phyloP scores from a whole-genome alignment of 768 basidiomycete species.

The Tricholoma bakamatsutake region DNA sequence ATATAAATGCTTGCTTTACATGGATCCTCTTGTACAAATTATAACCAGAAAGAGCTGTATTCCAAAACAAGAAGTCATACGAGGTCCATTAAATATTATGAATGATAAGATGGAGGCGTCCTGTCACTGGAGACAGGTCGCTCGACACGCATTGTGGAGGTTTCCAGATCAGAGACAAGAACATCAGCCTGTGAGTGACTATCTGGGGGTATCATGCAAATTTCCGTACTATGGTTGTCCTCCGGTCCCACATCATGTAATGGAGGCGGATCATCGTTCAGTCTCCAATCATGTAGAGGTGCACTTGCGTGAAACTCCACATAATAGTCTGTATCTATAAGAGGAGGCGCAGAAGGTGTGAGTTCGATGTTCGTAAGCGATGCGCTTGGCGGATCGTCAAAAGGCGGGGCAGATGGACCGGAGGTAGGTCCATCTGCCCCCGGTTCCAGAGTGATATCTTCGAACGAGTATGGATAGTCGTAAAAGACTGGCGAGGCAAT shows the following conservation, averaged over 20 bases:
- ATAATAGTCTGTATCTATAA: slow-evolving; percentile 11
- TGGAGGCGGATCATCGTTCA: neutral
- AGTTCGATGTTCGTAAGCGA: slow-evolving; percentile 25
- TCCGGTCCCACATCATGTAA: neutral
- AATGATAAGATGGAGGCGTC: slow-evolving; percentile 16
- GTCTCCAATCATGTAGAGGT: slow-evolving; percentile 7
- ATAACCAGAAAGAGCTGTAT: neutral
- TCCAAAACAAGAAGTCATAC: slow-evolving; percentile 8
- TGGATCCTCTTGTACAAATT: neutral
- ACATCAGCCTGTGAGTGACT: neutral
- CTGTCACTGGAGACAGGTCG: slow-evolving; percentile 17
- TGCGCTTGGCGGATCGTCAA: slow-evolving; percentile 35
- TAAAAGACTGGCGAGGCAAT: slow-evolving; percentile 34
- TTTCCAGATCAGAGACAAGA: neutral
- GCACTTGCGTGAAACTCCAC: slow-evolving; percentile 8
- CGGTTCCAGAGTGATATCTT: slow-evolving; percentile 27
- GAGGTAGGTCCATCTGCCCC: slow-evolving; percentile 37
- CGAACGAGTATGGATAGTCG: slow-evolving; percentile 36
- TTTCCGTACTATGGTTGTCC: neutral
- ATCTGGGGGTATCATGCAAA: slow-evolving; percentile 2
- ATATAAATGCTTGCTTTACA: neutral
- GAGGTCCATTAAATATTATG: slow-evolving; percentile 5
- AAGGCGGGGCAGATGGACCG: slow-evolving; percentile 42
- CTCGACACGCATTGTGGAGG: slow-evolving; percentile 6
- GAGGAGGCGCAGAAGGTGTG: slow-evolving; percentile 40